Percentiles rank a stretch among this genome's conserved stretches.
Evolutionary conservation across 305 asterid species (phyloP).

Genomic region (Rubia peregrina): DNA sequence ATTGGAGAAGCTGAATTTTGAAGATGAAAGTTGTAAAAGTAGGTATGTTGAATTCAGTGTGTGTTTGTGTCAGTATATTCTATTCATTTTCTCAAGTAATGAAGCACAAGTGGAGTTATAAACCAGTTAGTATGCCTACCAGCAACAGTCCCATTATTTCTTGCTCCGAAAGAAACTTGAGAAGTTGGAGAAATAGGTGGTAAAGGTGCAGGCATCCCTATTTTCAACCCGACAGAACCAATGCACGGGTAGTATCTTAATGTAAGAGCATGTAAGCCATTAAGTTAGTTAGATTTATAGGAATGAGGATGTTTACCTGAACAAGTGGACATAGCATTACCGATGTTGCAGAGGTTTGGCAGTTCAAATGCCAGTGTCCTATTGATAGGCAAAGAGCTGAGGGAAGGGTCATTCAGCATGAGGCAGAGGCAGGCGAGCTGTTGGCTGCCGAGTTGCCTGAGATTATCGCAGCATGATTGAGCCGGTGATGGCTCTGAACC

Average conservation of each 20-base stretch:
- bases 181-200: constrained; percentile 32
- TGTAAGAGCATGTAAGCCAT: not conserved
- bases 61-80: not conserved
- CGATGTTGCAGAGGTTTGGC: constrained; percentile 47
- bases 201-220: constrained; percentile 27
- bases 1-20: constrained; percentile 49
- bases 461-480: constrained; percentile 44
- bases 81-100: not conserved
- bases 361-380: constrained; percentile 55
- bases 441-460: constrained; percentile 33
- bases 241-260: not conserved
- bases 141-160: constrained; percentile 36
- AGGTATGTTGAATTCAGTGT: fast-evolving
- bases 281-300: not conserved
- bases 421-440: constrained; percentile 49
- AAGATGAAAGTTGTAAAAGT: not conserved
- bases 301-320: constrained; percentile 29
- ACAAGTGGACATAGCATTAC: constrained; percentile 35
- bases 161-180: constrained; percentile 43
- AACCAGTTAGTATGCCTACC: constrained; percentile 27
- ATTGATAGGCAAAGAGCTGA: constrained; percentile 45
- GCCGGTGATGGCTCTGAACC: constrained; percentile 42
- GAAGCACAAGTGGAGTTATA: not conserved
- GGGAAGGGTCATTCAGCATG: constrained; percentile 39
- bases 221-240: constrained; percentile 3